Evolutionary conservation across 129 eudicot genomes (phyloP).

Genomic region (Gnaphalium uliginosum): DNA sequence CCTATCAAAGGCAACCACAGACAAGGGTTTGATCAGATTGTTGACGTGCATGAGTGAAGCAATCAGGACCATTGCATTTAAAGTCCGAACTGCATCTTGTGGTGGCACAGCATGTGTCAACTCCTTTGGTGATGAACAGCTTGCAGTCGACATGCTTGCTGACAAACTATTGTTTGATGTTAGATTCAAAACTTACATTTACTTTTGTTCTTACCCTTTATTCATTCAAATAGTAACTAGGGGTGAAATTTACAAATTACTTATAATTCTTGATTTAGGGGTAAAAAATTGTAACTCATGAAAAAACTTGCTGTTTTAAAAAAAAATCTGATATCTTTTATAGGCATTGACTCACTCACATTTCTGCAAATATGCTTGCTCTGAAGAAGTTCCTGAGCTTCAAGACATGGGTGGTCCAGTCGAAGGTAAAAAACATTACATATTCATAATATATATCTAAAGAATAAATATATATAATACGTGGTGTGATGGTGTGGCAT

Average conservation of each 20-base stretch:
- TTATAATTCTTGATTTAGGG: neutral
- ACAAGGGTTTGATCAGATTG: conserved; percentile 82
- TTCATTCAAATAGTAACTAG: neutral
- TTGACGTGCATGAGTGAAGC: conserved; percentile 98
- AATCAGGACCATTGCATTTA: conserved; percentile 78
- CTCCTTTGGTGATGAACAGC: conserved; percentile 97
- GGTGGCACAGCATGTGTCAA: conserved; percentile 98
- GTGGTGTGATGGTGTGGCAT: neutral
- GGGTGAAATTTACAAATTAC: neutral
- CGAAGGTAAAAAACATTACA: conserved; percentile 50
- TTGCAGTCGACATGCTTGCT: conserved; percentile 96
- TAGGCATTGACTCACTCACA: conserved; percentile 94
- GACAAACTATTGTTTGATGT: conserved; percentile 93
- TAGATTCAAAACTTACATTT: conserved; percentile 9
- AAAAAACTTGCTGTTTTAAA: no score
- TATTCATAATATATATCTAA: neutral
- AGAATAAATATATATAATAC: neutral
- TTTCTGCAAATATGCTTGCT: conserved; percentile 98
- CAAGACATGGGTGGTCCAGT: conserved; percentile 99
- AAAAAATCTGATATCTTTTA: neutral
- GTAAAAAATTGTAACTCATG: neutral
- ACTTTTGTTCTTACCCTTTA: neutral
- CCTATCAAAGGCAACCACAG: conserved; percentile 70
- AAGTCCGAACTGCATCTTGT: conserved; percentile 98
- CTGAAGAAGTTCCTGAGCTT: conserved; percentile 97